These are phyloP conservation scores for Bremia lactucae DNA, from an alignment of 352 stramenopile genomes.

Conservation along the genomic window DNA sequence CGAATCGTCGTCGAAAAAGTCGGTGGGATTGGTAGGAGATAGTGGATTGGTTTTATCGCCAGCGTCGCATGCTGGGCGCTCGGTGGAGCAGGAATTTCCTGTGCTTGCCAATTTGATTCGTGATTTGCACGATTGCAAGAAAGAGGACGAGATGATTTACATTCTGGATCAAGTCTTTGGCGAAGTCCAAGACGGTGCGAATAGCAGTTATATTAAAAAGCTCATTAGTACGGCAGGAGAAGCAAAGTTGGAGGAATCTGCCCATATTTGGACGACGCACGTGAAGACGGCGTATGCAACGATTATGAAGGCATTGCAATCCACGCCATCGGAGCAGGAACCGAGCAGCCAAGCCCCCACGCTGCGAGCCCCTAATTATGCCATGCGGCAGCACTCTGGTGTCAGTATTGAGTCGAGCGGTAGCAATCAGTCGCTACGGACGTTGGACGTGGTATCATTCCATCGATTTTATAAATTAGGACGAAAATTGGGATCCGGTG, in stretches of 20 bases:
- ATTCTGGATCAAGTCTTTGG: conserved; percentile 74
- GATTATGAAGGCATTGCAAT: conserved; percentile 71
- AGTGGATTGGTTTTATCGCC: conserved; percentile 26
- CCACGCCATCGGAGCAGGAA: conserved; percentile 17
- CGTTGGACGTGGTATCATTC: conserved; percentile 34
- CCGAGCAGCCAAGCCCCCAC: conserved; percentile 18
- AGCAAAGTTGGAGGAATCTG: conserved; percentile 49
- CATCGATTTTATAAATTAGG: conserved; percentile 73
- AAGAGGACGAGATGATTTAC: conserved; percentile 75
- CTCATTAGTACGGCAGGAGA: conserved; percentile 59
- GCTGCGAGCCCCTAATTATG: conserved; percentile 19
- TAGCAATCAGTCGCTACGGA: conserved; percentile 22
- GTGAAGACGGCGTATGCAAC: conserved; percentile 67
- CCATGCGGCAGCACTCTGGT: conserved; percentile 33
- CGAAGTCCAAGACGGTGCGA: conserved; percentile 58
- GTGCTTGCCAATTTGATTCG: conserved; percentile 68
- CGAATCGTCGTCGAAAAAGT: conserved; percentile 7
- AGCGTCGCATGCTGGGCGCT: conserved; percentile 36
- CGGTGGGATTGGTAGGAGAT: conserved; percentile 13
- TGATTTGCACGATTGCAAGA: conserved; percentile 61
- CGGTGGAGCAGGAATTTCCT: conserved; percentile 57
- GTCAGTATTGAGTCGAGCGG: conserved; percentile 26
- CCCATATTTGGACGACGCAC: conserved; percentile 52
- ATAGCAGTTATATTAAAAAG: conserved; percentile 60
- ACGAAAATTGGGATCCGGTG: conserved; percentile 74